Evolutionary conservation across 2,329 filamentous ascomycete species (phyloP), one percentile per base, ranked within the genome.

Genomic region (Hypoxylon sp.): DNA sequence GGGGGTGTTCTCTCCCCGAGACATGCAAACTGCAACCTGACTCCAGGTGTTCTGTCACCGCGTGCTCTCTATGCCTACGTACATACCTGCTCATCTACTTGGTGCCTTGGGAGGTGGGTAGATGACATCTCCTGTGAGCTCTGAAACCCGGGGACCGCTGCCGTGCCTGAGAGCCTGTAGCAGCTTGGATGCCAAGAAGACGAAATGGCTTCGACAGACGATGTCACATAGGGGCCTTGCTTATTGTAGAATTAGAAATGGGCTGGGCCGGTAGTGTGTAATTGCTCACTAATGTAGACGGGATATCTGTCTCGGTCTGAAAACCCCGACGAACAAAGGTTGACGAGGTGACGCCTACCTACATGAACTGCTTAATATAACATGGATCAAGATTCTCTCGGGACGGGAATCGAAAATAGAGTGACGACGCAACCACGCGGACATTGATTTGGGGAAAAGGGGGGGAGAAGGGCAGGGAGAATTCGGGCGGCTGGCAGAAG

Each of bases 281-380:
- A 67, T 67, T n/a, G 61, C 61, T 67, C 55, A 60, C n/a, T n/a
- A n/a, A n/a, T 46, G 55, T 64, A 66, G n/a, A 67, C 59, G 35
- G 15, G 20, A 23, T 41, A 24, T 17, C 54, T 55, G 10, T 33
- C 17, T 57, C 38, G 54, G 49, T 10, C 35, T 27, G 21, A 48
- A 23, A 35, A 48, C 10, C 35, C 56, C 49, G 53, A 48, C 11
- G 24, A 3, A n/a, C n/a, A n/a, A n/a, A n/a, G n/a, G n/a, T 55
- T 10, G 15, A 52, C 20, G 20, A 42, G 50, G 27, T 31, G 38
- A 47, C 33, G 26, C 31, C n/a, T 38, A 20, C 29, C 13, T 40
- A 18, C 5, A 17, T 46, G n/a, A n/a, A n/a, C n/a, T n/a, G n/a
- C n/a, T 23, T 47, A 49, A 45, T 55, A 55, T 51, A 48, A 21